Conservation (phyloP, 73 alveolate genomes). For the Paramecium tetraurelia region DNA sequence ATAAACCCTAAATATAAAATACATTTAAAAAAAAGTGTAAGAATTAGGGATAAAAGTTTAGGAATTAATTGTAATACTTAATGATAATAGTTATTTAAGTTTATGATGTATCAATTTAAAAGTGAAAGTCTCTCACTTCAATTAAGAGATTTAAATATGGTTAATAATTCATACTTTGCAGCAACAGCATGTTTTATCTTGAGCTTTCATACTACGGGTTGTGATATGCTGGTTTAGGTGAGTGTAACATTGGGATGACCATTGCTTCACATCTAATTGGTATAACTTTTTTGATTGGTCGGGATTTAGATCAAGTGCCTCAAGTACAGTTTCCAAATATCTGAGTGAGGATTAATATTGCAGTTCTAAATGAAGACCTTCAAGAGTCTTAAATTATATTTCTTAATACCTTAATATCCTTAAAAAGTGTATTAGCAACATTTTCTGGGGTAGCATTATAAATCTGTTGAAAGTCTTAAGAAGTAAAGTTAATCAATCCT, state of each 20-base stretch:
- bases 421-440: background rate
- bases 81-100: background rate
- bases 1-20: no score
- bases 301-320: background rate
- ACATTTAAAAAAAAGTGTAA: background rate
- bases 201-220: background rate
- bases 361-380: constrained; percentile 27
- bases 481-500: background rate
- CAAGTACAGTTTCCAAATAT: constrained; percentile 11
- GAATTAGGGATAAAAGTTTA: background rate
- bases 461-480: background rate
- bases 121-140: background rate
- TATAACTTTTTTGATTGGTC: background rate
- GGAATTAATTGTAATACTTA: background rate
- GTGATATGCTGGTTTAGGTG: background rate
- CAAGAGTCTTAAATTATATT: constrained; percentile 2
- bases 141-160: background rate
- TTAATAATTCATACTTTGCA: background rate
- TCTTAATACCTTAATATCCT: constrained; percentile 8
- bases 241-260: background rate
- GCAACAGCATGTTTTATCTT: background rate
- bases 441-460: background rate
- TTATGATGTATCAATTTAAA: background rate
- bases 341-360: background rate
- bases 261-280: background rate